Percentiles rank a stretch among this genome's conserved stretches.
Conservation (phyloP, 2,329 filamentous ascomycete species). For the Talaromyces sp. region DNA sequence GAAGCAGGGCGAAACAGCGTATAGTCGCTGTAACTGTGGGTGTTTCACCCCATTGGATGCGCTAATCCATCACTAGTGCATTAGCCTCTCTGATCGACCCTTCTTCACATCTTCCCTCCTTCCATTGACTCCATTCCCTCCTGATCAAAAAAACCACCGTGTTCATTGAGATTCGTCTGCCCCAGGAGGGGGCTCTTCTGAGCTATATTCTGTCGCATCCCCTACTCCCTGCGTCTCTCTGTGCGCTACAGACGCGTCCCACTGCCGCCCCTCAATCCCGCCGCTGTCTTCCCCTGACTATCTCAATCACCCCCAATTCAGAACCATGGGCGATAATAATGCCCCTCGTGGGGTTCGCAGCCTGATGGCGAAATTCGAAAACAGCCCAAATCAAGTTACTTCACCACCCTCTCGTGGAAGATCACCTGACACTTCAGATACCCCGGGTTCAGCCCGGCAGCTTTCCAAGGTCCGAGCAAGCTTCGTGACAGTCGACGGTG, state of each 20-base stretch:
- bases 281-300: conserved; percentile 20
- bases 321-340: conserved; percentile 27
- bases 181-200: conserved; percentile 2
- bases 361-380: conserved; percentile 80
- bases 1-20: background rate
- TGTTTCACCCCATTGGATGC: conserved; percentile 20
- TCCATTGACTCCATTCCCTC: conserved; percentile 6
- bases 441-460: conserved; percentile 54
- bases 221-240: conserved; percentile 5
- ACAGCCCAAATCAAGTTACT: conserved; percentile 60
- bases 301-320: conserved; percentile 3
- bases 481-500: conserved; percentile 70
- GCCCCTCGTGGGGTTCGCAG: conserved; percentile 63
- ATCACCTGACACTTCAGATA: conserved; percentile 59
- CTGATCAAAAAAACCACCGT: conserved; percentile 15
- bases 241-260: conserved; percentile 4
- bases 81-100: conserved; percentile 18
- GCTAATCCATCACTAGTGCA: conserved; percentile 22
- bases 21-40: conserved; percentile 5
- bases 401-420: conserved; percentile 71
- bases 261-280: background rate
- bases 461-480: conserved; percentile 75
- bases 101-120: conserved; percentile 16
- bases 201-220: background rate
- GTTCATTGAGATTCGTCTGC: conserved; percentile 11